Evolutionary conservation across 2,329 filamentous ascomycete species (phyloP).

Genomic region (Alternaria consortialis): DNA sequence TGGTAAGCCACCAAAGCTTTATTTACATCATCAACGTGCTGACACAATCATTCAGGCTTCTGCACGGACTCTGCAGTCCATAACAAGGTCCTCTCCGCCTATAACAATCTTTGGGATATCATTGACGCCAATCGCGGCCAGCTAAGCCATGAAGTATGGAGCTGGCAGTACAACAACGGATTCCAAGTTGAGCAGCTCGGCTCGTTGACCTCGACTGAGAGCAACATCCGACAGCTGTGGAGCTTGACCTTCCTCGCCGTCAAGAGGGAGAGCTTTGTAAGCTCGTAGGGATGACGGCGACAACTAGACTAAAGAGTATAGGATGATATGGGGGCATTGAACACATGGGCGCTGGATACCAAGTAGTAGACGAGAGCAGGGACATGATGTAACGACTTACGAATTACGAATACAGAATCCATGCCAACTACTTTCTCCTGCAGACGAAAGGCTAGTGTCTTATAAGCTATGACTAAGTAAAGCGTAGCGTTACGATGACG

Average conservation of each 20-base stretch:
- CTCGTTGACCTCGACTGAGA: slow-evolving; percentile 60
- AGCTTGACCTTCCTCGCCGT: slow-evolving; percentile 68
- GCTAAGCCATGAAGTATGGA: slow-evolving; percentile 69
- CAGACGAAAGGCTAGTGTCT: neutral
- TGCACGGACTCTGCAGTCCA: slow-evolving; percentile 59
- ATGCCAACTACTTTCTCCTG: too few species aligned
- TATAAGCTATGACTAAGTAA: neutral
- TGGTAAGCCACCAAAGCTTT: slow-evolving; percentile 4
- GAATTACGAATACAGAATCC: neutral
- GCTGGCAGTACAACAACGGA: slow-evolving; percentile 64
- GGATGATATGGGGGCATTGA: neutral
- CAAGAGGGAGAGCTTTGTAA: slow-evolving; percentile 48
- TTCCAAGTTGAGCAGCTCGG: slow-evolving; percentile 64
- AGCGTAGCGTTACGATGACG: too few species aligned
- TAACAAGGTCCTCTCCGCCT: slow-evolving; percentile 59
- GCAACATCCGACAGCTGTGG: slow-evolving; percentile 66
- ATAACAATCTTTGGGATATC: slow-evolving; percentile 68
- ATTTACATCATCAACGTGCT: slow-evolving; percentile 24
- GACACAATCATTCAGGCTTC: slow-evolving; percentile 54
- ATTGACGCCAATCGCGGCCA: slow-evolving; percentile 65
- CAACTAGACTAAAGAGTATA: too few species aligned
- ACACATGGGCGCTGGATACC: neutral
- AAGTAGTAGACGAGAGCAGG: neutral
- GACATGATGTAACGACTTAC: neutral
- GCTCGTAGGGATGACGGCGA: neutral